These are phyloP conservation scores for Nowakowskiella sp. DNA, from an alignment of 192 early-diverging fungal species.

Conservation along the genomic window DNA sequence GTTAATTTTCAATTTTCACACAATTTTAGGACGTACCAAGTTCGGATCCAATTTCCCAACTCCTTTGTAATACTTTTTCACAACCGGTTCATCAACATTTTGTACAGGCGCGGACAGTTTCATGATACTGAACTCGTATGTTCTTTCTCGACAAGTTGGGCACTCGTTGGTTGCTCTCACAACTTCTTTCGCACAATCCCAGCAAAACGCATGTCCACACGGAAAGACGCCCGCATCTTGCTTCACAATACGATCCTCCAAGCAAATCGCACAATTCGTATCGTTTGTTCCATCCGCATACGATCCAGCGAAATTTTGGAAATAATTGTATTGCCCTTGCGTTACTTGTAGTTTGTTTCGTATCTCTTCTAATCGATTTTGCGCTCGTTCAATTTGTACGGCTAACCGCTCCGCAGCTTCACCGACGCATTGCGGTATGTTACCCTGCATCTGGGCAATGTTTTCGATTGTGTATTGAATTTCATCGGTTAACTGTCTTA, in stretches of 20 bases:
- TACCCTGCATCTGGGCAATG: too few species aligned
- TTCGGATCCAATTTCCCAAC: too few species aligned
- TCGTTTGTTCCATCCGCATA: constrained; percentile 2
- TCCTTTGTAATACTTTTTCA: too few species aligned
- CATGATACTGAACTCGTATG: too few species aligned
- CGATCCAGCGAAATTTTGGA: constrained; percentile 12
- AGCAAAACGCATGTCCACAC: constrained; percentile 19
- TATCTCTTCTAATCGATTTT: too few species aligned
- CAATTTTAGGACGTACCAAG: too few species aligned
- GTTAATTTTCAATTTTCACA: too few species aligned
- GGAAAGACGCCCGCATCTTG: constrained; percentile 7
- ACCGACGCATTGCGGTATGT: too few species aligned
- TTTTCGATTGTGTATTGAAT: background rate
- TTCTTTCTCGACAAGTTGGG: background rate
- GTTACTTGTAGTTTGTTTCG: background rate
- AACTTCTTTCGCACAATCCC: constrained; percentile 13
- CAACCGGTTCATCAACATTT: too few species aligned
- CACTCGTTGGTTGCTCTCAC: background rate
- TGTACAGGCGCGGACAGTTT: too few species aligned
- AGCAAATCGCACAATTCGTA: constrained; percentile 6
- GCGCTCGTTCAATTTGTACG: too few species aligned
- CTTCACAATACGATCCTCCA: constrained; percentile 5
- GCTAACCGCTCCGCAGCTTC: too few species aligned
- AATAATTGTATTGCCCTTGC: constrained; percentile 16
- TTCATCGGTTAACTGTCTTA: background rate